phyloP scores from a whole-genome alignment of 257 asterid genomes.

The Scutellaria minor region DNA sequence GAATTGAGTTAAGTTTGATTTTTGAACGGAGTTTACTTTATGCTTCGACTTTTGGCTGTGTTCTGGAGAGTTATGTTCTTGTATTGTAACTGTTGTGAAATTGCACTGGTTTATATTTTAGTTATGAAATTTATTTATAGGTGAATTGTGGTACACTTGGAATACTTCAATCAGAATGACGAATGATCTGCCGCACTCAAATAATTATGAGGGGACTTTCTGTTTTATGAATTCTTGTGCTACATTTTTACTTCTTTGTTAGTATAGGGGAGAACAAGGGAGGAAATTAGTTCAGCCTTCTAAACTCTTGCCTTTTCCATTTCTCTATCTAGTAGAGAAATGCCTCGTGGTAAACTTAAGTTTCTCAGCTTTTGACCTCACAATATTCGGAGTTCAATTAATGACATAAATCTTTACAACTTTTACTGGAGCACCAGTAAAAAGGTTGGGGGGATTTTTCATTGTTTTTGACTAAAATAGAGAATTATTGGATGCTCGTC shows the following conservation, averaged over 20 bases:
- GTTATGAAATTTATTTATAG: not conserved
- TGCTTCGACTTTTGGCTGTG: not conserved
- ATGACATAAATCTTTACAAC: not conserved
- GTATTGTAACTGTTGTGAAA: not conserved
- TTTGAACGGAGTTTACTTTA: not conserved
- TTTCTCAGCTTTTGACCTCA: not conserved
- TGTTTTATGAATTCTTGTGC: not conserved
- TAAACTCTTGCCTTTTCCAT: not conserved
- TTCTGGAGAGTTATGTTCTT: slow-evolving; percentile 4
- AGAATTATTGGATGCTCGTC: not conserved
- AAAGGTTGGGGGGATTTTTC: too few relatives aligned
- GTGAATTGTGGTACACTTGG: not conserved
- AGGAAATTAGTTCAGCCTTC: not conserved
- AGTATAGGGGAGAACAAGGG: not conserved
- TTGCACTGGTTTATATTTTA: not conserved
- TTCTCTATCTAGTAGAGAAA: not conserved
- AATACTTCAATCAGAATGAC: not conserved
- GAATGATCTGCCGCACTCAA: not conserved
- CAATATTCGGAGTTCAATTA: not conserved
- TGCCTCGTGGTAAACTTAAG: not conserved
- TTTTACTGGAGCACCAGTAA: too few relatives aligned
- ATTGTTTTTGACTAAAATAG: not conserved
- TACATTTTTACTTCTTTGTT: not conserved
- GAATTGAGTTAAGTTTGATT: not conserved
- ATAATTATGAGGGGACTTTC: not conserved